Evolutionary conservation across 805 yeast genomes (phyloP).

Genomic region (Pichia paraexigua): DNA sequence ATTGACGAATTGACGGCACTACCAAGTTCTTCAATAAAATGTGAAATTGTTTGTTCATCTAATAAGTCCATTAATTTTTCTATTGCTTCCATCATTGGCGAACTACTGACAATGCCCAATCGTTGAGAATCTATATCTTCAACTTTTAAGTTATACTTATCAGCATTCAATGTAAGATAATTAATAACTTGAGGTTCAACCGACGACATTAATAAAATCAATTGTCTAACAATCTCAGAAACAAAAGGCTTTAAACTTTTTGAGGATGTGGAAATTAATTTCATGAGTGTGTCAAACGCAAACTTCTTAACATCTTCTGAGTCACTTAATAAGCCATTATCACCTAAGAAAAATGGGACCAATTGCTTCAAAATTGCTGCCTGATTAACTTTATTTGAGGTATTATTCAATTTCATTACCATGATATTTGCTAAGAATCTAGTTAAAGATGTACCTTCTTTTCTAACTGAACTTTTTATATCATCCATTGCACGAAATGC

Average conservation of each 20-base stretch:
- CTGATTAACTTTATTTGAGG: constrained; percentile 31
- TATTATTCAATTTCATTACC: constrained; percentile 44
- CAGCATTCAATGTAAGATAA: constrained; percentile 80
- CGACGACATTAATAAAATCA: constrained; percentile 68
- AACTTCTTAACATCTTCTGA: constrained; percentile 77
- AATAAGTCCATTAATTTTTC: constrained; percentile 58
- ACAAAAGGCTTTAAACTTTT: constrained; percentile 55
- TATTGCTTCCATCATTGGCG: constrained; percentile 85
- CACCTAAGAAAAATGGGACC: constrained; percentile 74
- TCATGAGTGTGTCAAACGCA: constrained; percentile 67
- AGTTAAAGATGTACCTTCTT: constrained; percentile 66
- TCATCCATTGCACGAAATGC: constrained; percentile 88
- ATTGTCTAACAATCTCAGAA: constrained; percentile 59
- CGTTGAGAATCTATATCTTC: constrained; percentile 74
- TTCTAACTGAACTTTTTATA: constrained; percentile 86
- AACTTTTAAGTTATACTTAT: constrained; percentile 67
- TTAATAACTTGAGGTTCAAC: constrained; percentile 88
- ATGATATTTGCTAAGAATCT: constrained; percentile 56
- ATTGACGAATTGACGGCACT: constrained; percentile 59
- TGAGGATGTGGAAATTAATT: constrained; percentile 60
- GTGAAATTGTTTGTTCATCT: constrained; percentile 43
- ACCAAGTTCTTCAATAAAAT: constrained; percentile 42
- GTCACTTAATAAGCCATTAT: constrained; percentile 71
- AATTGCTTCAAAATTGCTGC: constrained; percentile 44
- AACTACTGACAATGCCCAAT: constrained; percentile 60